These are phyloP conservation scores for Bertia moriformis DNA, from an alignment of 2,329 filamentous ascomycete genomes.

Conservation along the genomic window DNA sequence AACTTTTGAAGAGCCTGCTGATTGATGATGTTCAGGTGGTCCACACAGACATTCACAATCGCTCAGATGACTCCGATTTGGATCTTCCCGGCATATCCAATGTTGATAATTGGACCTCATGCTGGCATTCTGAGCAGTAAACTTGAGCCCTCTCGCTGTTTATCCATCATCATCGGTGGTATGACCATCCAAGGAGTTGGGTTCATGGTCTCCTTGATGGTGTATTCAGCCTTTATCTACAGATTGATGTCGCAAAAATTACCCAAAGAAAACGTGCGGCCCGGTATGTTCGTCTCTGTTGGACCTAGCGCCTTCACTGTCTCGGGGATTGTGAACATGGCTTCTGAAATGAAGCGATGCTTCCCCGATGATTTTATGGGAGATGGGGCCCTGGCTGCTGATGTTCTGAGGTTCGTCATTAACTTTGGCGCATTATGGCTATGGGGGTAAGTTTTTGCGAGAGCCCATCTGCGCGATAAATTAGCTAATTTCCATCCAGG, in stretches of 20 bases:
- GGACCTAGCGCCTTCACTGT: slow-evolving; percentile 48
- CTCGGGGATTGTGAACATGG: slow-evolving; percentile 42
- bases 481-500: slow-evolving; percentile 8
- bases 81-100: slow-evolving; percentile 50
- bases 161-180: slow-evolving; percentile 43
- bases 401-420: slow-evolving; percentile 35
- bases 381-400: slow-evolving; percentile 33
- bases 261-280: slow-evolving; percentile 39
- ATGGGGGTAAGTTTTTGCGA: slow-evolving; percentile 29
- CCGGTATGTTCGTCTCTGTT: slow-evolving; percentile 50
- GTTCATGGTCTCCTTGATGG: slow-evolving; percentile 46
- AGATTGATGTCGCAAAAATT: slow-evolving; percentile 52
- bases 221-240: slow-evolving; percentile 48
- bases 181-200: slow-evolving; percentile 49
- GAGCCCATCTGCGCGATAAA: slow-evolving; percentile 4
- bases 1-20: slow-evolving; percentile 1
- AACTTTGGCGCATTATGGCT: slow-evolving; percentile 46
- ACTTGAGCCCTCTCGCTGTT: slow-evolving; percentile 22
- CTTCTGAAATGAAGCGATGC: slow-evolving; percentile 26
- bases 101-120: slow-evolving; percentile 45
- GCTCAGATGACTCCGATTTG: slow-evolving; percentile 50
- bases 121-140: slow-evolving; percentile 35
- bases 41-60: slow-evolving; percentile 48
- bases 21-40: slow-evolving; percentile 30
- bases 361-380: slow-evolving; percentile 40